Evolutionary conservation across 2,329 filamentous ascomycete genomes (phyloP).

Genomic region (Trichoderma afroharzianum): DNA sequence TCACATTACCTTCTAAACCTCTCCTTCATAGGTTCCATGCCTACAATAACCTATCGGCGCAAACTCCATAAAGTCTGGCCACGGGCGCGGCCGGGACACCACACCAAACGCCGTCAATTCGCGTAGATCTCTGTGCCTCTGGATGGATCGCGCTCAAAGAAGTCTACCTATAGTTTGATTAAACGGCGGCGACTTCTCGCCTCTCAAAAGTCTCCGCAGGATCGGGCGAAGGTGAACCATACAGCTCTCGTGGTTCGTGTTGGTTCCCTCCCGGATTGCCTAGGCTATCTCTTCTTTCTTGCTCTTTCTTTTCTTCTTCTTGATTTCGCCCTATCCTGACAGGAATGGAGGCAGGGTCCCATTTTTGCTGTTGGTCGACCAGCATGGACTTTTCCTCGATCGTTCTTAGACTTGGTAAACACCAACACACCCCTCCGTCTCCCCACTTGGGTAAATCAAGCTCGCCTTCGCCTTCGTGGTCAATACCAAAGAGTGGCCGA

Average conservation of each 20-base stretch:
- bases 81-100: background rate
- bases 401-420: background rate
- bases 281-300: background rate
- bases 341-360: background rate
- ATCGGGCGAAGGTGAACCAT: background rate
- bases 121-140: background rate
- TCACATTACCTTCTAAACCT: background rate
- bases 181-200: background rate
- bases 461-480: background rate
- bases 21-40: background rate
- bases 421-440: background rate
- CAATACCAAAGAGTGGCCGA: conserved; percentile 2
- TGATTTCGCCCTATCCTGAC: background rate
- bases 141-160: background rate
- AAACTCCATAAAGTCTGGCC: background rate
- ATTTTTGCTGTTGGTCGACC: conserved; percentile 13
- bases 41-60: background rate
- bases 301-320: background rate
- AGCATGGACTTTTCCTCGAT: background rate
- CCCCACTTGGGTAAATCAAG: conserved; percentile 12
- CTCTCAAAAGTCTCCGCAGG: background rate
- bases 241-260: background rate
- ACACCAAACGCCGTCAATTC: background rate
- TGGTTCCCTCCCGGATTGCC: background rate
- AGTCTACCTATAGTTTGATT: conserved; percentile 12